Conservation (phyloP, 2,329 filamentous ascomycete genomes). For the Ophiostoma perfectum region DNA sequence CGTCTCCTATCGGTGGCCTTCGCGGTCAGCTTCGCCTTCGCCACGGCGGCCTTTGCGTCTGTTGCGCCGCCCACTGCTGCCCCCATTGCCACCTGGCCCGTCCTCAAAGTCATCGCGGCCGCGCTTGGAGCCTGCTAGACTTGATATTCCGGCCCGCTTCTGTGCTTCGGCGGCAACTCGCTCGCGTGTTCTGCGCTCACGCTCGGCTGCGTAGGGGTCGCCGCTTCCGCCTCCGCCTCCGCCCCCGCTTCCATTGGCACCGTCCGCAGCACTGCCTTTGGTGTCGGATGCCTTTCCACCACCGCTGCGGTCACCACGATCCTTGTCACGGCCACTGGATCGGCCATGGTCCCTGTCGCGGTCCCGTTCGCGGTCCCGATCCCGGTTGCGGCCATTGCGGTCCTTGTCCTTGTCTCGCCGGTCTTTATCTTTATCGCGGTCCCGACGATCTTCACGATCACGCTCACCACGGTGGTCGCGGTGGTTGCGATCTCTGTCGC, state of each 20-base stretch:
- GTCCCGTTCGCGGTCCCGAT: slow-evolving; percentile 30
- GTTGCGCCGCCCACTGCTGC: slow-evolving; percentile 32
- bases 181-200: slow-evolving; percentile 61
- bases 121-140: slow-evolving; percentile 47
- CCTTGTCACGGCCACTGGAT: slow-evolving; percentile 29
- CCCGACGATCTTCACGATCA: slow-evolving; percentile 25
- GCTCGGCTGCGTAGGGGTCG: slow-evolving; percentile 64
- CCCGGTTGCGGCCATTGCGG: slow-evolving; percentile 16
- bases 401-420: slow-evolving; percentile 15
- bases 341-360: slow-evolving; percentile 18
- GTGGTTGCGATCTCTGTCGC: slow-evolving; percentile 20
- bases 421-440: slow-evolving; percentile 14
- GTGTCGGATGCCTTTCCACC: slow-evolving; percentile 15
- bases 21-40: slow-evolving; percentile 34
- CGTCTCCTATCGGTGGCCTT: slow-evolving; percentile 31
- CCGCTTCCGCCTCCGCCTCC: not conserved
- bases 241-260: slow-evolving; percentile 23
- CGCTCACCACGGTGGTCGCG: slow-evolving; percentile 11
- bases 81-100: slow-evolving; percentile 34
- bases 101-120: slow-evolving; percentile 46
- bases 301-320: slow-evolving; percentile 28
- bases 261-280: slow-evolving; percentile 11
- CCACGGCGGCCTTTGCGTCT: slow-evolving; percentile 39
- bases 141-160: slow-evolving; percentile 46
- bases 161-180: slow-evolving; percentile 64